These are phyloP conservation scores for Gelatoporia subvermispora DNA, from an alignment of 768 basidiomycete genomes.

Conservation along the genomic window DNA sequence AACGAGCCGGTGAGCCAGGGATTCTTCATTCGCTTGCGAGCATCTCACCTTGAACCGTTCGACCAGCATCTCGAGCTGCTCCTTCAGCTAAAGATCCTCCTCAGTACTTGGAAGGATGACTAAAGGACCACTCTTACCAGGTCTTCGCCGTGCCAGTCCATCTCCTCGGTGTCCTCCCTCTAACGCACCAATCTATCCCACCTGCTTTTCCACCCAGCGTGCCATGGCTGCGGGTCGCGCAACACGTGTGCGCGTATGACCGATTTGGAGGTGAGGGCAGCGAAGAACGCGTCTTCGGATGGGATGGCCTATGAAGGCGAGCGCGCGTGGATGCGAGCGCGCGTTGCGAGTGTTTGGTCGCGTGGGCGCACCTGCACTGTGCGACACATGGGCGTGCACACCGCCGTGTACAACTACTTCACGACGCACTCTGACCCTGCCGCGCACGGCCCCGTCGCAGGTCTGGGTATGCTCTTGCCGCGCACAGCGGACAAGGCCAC, in stretches of 20 bases:
- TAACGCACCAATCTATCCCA: conserved; percentile 45
- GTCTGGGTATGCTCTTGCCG: conserved; percentile 6
- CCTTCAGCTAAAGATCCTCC: conserved; percentile 90
- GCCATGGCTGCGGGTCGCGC: no score
- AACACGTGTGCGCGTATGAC: no score
- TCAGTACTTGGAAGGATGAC: conserved; percentile 34
- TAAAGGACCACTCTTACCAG: conserved; percentile 48
- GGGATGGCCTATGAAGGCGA: no score
- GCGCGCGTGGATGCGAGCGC: no score
- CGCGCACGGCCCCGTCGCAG: conserved; percentile 4
- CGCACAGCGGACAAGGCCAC: conserved; percentile 24
- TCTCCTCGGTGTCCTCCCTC: conserved; percentile 30
- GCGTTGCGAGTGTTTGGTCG: no score
- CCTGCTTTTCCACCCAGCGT: conserved; percentile 46
- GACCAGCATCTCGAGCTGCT: conserved; percentile 94
- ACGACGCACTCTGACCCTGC: conserved; percentile 37
- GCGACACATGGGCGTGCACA: conserved; percentile 78
- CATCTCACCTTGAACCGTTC: conserved; percentile 80
- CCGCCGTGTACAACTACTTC: conserved; percentile 80
- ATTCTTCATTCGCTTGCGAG: background rate
- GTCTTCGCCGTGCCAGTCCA: conserved; percentile 56
- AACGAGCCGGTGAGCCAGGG: conserved; percentile 7
- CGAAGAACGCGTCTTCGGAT: no score
- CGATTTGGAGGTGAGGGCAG: no score
- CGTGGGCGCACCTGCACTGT: no score